phyloP scores from a whole-genome alignment of 2,329 filamentous ascomycete species.

The Ceratocystis smalleyi region DNA sequence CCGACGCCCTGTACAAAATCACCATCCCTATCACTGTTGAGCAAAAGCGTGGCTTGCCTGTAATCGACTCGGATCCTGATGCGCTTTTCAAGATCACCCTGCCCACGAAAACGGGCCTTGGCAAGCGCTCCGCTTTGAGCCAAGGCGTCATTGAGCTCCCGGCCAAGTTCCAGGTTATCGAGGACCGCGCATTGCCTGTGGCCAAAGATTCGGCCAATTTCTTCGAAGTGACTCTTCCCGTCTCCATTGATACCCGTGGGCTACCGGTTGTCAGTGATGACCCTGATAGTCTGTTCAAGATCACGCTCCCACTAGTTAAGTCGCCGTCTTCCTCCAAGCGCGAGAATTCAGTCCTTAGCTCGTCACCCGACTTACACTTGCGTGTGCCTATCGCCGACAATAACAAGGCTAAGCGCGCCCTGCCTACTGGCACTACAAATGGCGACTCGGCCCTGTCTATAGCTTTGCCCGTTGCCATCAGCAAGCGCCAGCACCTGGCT shows the following conservation, averaged over 20 bases:
- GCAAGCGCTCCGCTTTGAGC: background rate
- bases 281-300: conserved; percentile 13
- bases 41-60: conserved; percentile 9
- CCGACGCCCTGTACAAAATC: conserved; percentile 14
- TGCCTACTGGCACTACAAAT: conserved; percentile 5
- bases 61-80: conserved; percentile 12
- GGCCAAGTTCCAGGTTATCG: conserved; percentile 4
- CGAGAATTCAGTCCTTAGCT: conserved; percentile 4
- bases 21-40: conserved; percentile 4
- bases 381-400: conserved; percentile 5
- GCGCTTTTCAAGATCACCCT: conserved; percentile 13
- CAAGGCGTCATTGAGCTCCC: conserved; percentile 7
- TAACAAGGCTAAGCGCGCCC: background rate
- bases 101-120: background rate
- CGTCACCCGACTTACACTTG: conserved; percentile 4
- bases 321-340: conserved; percentile 4
- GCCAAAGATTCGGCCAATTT: conserved; percentile 2
- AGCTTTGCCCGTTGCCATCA: conserved; percentile 13
- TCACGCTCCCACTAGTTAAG: conserved; percentile 11
- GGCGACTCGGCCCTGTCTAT: conserved; percentile 10
- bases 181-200: conserved; percentile 10
- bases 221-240: conserved; percentile 15
- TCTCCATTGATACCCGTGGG: conserved; percentile 10
- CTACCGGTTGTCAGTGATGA: conserved; percentile 14
- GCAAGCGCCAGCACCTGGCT: conserved; percentile 9